Evolutionary conservation across 2,329 filamentous ascomycete genomes (phyloP).

Genomic region (Aureobasidium subglaciale): DNA sequence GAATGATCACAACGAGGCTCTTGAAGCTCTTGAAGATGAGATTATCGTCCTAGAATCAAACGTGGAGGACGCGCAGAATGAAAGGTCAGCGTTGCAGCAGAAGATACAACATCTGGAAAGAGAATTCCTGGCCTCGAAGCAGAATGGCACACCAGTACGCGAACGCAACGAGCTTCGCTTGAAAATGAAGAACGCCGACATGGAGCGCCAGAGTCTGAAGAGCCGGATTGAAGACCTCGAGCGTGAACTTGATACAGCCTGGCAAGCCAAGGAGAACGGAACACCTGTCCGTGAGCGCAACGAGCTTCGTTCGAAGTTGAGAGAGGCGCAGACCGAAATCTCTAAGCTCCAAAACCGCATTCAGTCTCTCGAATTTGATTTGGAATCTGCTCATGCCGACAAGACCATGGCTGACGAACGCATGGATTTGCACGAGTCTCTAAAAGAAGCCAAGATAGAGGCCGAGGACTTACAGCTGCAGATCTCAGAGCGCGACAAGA

Average conservation of each 20-base stretch:
- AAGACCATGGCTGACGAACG: constrained; percentile 48
- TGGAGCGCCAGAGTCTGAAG: constrained; percentile 27
- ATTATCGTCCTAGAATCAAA: constrained; percentile 41
- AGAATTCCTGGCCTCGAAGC: constrained; percentile 33
- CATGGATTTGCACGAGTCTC: constrained; percentile 52
- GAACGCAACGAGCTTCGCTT: constrained; percentile 30
- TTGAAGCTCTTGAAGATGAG: constrained; percentile 50
- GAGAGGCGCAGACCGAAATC: constrained; percentile 30
- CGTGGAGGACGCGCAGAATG: constrained; percentile 35
- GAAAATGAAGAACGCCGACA: constrained; percentile 26
- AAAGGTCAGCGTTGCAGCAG: constrained; percentile 54
- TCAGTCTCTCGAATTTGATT: constrained; percentile 49
- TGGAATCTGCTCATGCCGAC: constrained; percentile 48
- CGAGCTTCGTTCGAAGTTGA: constrained; percentile 27
- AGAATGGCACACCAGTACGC: constrained; percentile 28
- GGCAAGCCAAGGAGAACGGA: constrained; percentile 22
- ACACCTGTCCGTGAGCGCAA: constrained; percentile 29
- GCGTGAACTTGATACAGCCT: constrained; percentile 28
- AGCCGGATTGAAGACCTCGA: constrained; percentile 30
- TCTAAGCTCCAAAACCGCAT: constrained; percentile 46
- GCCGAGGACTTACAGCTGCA: constrained; percentile 57
- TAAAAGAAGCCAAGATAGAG: constrained; percentile 54
- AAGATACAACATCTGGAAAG: constrained; percentile 40
- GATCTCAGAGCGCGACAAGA: constrained; percentile 60
- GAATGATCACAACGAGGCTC: constrained; percentile 25